These are phyloP conservation scores for Glycyrrhiza uralensis DNA, from an alignment of 306 rosid genomes.

Conservation along the genomic window DNA sequence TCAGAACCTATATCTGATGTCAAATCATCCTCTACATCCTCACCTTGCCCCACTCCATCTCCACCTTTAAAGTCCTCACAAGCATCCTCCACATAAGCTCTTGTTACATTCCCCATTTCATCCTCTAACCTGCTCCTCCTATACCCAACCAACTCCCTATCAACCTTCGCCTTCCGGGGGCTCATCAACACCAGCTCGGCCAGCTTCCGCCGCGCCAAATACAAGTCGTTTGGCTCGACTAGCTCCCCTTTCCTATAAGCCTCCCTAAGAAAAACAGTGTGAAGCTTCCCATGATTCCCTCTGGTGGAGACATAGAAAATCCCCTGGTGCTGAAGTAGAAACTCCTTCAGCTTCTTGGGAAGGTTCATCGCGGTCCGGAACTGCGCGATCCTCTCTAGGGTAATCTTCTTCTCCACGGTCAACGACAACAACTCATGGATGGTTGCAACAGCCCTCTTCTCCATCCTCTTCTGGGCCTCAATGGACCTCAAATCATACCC, in stretches of 20 bases:
- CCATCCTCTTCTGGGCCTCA: conserved; percentile 90
- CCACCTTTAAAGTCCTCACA: conserved; percentile 33
- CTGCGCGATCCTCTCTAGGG: conserved; percentile 86
- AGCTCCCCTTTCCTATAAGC: conserved; percentile 72
- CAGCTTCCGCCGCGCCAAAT: conserved; percentile 68
- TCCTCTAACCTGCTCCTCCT: conserved; percentile 55
- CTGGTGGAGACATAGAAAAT: conserved; percentile 81
- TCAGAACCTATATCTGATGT: conserved; percentile 35
- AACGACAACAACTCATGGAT: conserved; percentile 73
- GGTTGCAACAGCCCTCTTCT: conserved; percentile 76
- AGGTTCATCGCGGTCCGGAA: conserved; percentile 69
- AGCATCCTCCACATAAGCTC: conserved; percentile 42
- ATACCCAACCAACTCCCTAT: conserved; percentile 64
- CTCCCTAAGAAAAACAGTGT: conserved; percentile 85
- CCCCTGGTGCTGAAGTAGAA: conserved; percentile 92
- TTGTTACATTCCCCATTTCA: conserved; percentile 40
- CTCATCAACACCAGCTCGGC: conserved; percentile 72
- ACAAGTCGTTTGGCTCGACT: conserved; percentile 74
- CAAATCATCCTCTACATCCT: conserved; percentile 37
- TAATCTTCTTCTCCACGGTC: conserved; percentile 87
- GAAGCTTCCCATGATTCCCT: conserved; percentile 93
- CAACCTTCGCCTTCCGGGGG: conserved; percentile 66
- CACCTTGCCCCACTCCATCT: conserved; percentile 7
- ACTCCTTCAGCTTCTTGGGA: conserved; percentile 82
- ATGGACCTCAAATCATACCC: conserved; percentile 80